A percentile compares a stretch with the other conserved stretches of the same genome.
Conservation (phyloP, 768 basidiomycete species). For the Floccularia luteovirens region DNA sequence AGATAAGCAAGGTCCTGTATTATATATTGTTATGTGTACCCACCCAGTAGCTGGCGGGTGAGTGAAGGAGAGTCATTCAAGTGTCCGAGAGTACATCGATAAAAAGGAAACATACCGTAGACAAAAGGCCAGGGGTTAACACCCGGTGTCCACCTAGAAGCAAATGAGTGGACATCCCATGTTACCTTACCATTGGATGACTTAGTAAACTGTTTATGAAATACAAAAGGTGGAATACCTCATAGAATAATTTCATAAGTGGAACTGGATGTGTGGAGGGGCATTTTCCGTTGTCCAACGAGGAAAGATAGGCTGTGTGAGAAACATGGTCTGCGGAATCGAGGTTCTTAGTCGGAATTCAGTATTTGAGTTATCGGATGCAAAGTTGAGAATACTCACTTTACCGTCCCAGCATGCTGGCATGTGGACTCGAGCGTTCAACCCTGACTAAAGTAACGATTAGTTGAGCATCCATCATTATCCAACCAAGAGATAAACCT, state of each 20-base stretch:
- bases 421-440: constrained; percentile 31
- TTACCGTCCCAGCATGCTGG: constrained; percentile 33
- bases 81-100: background rate
- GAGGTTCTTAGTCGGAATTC: constrained; percentile 19
- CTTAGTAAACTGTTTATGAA: background rate
- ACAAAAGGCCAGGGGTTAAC: constrained; percentile 33
- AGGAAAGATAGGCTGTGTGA: constrained; percentile 24
- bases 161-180: constrained; percentile 27
- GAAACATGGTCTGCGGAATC: constrained; percentile 29
- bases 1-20: constrained; percentile 3
- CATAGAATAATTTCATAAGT: constrained; percentile 32
- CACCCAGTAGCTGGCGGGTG: constrained; percentile 35
- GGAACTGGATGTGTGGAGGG: constrained; percentile 26
- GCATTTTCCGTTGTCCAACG: constrained; percentile 28
- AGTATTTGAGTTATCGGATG: background rate
- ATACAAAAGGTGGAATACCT: constrained; percentile 19
- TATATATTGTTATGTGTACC: background rate
- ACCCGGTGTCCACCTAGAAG: constrained; percentile 24
- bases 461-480: background rate
- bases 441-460: constrained; percentile 12
- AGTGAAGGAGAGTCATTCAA: too few species aligned
- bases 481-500: constrained; percentile 3
- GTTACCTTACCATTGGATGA: constrained; percentile 17
- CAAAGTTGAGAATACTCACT: constrained; percentile 12
- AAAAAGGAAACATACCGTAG: constrained; percentile 13